Evolutionary conservation across 805 yeast genomes (phyloP).

Genomic region (Brettanomyces anomalus): DNA sequence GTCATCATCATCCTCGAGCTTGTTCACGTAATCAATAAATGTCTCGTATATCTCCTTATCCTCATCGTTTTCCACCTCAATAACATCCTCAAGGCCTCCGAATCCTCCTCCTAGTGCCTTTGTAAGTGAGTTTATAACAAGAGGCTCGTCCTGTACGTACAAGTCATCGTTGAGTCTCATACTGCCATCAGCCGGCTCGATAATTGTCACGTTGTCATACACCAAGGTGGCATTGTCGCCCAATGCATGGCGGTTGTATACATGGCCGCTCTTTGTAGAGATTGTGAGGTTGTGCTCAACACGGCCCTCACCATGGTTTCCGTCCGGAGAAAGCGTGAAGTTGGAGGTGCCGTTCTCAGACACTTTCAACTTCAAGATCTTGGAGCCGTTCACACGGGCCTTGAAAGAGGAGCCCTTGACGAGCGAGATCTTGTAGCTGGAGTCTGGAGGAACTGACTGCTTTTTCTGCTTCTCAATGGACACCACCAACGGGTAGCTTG

Average conservation of each 20-base stretch:
- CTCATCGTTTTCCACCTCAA: not conserved
- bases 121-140: not conserved
- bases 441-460: constrained; percentile 15
- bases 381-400: constrained; percentile 14
- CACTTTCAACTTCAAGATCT: constrained; percentile 18
- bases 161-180: not conserved
- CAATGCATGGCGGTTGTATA: constrained; percentile 24
- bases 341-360: constrained; percentile 38
- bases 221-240: constrained; percentile 24
- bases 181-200: constrained; percentile 2
- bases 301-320: constrained; percentile 38
- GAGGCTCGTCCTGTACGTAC: not conserved
- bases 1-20: too few relatives aligned
- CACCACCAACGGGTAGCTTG: constrained; percentile 25
- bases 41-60: not conserved
- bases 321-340: constrained; percentile 33
- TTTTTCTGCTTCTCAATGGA: constrained; percentile 8
- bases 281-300: constrained; percentile 26
- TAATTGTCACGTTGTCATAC: constrained; percentile 18
- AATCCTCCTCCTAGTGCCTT: constrained; percentile 3
- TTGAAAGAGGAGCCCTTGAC: constrained; percentile 13
- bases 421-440: constrained; percentile 22
- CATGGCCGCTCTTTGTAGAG: constrained; percentile 13
- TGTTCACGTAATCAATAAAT: not conserved
- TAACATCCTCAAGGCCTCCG: not conserved